These are phyloP conservation scores for Zostera marina DNA, from an alignment of 116 monocot genomes.

Conservation along the genomic window DNA sequence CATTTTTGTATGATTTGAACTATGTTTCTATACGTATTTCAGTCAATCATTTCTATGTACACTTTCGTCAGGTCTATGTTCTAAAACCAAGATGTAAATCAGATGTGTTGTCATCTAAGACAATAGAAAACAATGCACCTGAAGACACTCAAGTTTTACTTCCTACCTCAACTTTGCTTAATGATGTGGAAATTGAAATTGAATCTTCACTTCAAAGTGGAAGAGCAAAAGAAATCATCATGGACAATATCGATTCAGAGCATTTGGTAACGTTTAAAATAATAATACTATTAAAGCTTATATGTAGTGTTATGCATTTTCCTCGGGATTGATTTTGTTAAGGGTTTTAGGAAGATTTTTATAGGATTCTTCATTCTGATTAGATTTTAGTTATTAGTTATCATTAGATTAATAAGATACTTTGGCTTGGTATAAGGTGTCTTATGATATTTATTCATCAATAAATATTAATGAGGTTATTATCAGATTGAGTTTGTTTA, in stretches of 20 bases:
- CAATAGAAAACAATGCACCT: slow-evolving; percentile 32
- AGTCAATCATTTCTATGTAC: background rate
- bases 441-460: too few relatives aligned
- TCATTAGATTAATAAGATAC: too few relatives aligned
- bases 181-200: slow-evolving; percentile 46
- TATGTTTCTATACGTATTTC: background rate
- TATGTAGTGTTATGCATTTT: background rate
- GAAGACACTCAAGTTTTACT: slow-evolving; percentile 31
- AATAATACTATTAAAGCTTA: background rate
- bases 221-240: slow-evolving; percentile 54
- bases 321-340: too few relatives aligned
- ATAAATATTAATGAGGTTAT: too few relatives aligned
- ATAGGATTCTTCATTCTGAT: too few relatives aligned
- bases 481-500: too few relatives aligned
- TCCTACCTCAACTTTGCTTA: slow-evolving; percentile 18
- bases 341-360: too few relatives aligned
- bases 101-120: slow-evolving; percentile 25
- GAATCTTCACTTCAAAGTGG: slow-evolving; percentile 51
- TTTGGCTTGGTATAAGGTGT: too few relatives aligned
- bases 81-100: slow-evolving; percentile 84
- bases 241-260: slow-evolving; percentile 45
- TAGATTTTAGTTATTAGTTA: too few relatives aligned
- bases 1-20: background rate
- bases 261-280: slow-evolving; percentile 21
- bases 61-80: slow-evolving; percentile 53